These are phyloP conservation scores for Boletus barrowsii DNA, from an alignment of 768 basidiomycete genomes.

Conservation along the genomic window DNA sequence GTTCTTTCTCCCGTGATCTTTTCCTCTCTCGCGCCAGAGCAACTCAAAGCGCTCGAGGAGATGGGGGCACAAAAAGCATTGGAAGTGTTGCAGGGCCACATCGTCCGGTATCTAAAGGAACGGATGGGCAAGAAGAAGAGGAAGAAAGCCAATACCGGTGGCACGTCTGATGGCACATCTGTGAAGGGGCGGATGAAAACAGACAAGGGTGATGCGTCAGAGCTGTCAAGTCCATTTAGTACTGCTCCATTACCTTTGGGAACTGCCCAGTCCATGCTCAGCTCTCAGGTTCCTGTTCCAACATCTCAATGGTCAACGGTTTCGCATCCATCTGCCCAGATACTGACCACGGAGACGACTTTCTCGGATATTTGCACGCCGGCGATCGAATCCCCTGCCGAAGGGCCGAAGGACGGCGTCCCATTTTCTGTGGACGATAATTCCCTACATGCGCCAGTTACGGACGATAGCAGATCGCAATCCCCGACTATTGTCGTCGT, in stretches of 20 bases:
- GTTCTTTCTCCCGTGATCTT: conserved; percentile 86
- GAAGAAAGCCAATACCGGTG: conserved; percentile 36
- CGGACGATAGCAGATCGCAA: conserved; percentile 26
- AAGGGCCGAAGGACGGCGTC: conserved; percentile 18
- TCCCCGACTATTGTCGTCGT: conserved; percentile 59
- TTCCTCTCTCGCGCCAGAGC: conserved; percentile 67
- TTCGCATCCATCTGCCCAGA: conserved; percentile 1
- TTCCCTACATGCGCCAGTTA: conserved; percentile 34
- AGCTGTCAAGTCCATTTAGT: conserved; percentile 41
- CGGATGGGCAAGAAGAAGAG: conserved; percentile 43
- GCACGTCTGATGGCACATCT: conserved; percentile 29
- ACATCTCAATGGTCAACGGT: background rate
- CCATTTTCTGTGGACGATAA: conserved; percentile 16
- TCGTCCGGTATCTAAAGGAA: conserved; percentile 83
- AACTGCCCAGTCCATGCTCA: conserved; percentile 7
- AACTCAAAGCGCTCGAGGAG: conserved; percentile 70
- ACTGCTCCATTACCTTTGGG: conserved; percentile 39
- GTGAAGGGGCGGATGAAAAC: conserved; percentile 43
- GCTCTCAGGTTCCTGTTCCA: background rate
- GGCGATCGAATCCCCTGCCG: background rate
- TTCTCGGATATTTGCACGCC: conserved; percentile 14
- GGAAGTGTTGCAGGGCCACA: conserved; percentile 77
- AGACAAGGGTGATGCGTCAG: conserved; percentile 33
- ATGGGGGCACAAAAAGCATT: conserved; percentile 83
- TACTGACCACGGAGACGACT: background rate